phyloP scores from a whole-genome alignment of 441 rosid genomes.

The Pelargonium fulgidum region DNA sequence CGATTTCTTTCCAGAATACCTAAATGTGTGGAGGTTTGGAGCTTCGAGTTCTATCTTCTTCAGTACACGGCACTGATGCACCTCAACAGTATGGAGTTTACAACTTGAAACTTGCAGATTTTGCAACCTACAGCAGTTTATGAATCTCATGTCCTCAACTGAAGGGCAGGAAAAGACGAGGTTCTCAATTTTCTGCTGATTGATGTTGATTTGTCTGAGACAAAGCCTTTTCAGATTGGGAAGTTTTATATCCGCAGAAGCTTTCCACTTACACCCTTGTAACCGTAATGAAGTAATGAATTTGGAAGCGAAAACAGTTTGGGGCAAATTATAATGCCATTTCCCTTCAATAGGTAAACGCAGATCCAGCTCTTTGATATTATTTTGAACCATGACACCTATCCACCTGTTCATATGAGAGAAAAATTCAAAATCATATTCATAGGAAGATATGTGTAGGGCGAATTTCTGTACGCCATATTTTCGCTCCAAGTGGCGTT shows the following conservation, averaged over 20 bases:
- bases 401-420: conserved; percentile 23
- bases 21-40: conserved; percentile 28
- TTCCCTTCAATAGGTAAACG: conserved; percentile 12
- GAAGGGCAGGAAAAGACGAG: conserved; percentile 26
- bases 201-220: conserved; percentile 20
- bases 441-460: conserved; percentile 23
- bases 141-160: conserved; percentile 30
- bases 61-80: conserved; percentile 26
- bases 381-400: conserved; percentile 15
- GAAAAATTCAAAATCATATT: neutral
- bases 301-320: conserved; percentile 18
- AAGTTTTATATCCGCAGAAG: conserved; percentile 18
- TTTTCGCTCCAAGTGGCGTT: conserved; percentile 17
- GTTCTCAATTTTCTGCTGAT: conserved; percentile 15
- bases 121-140: conserved; percentile 21
- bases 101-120: conserved; percentile 15
- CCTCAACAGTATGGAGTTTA: conserved; percentile 26
- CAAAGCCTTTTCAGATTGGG: conserved; percentile 23
- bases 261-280: conserved; percentile 26
- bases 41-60: conserved; percentile 20
- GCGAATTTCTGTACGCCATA: conserved; percentile 19
- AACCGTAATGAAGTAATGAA: conserved; percentile 23
- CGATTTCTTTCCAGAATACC: conserved; percentile 19
- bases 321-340: conserved; percentile 20
- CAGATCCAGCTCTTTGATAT: conserved; percentile 27